Conservation (phyloP, 2,329 filamentous ascomycete genomes). For the Chaetomium globosum region DNA sequence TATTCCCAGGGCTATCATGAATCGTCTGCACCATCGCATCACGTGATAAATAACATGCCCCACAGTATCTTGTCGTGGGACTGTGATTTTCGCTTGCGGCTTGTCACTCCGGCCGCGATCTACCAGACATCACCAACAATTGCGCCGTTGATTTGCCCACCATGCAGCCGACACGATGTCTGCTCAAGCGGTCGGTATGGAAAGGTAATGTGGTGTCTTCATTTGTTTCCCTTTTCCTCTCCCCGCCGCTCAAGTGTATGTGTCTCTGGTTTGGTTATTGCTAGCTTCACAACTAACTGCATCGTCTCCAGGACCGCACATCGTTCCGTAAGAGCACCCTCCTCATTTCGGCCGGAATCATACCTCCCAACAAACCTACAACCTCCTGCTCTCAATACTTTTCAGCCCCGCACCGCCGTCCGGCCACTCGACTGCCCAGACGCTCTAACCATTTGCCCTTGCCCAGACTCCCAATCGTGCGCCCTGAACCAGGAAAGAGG, state of each 20-base stretch:
- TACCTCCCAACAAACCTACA: not conserved
- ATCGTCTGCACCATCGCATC: not conserved
- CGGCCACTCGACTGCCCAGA: slow-evolving; percentile 12
- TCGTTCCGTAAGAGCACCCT: slow-evolving; percentile 54
- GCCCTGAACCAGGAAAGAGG: slow-evolving; percentile 62
- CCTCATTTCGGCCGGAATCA: not conserved
- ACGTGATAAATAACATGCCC: not conserved
- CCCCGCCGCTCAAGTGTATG: not conserved
- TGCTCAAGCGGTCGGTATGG: slow-evolving; percentile 80
- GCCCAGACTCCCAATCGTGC: slow-evolving; percentile 64
- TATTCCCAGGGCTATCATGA: no score
- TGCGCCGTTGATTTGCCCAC: slow-evolving; percentile 26
- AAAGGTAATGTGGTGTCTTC: slow-evolving; percentile 64
- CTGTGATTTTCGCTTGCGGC: not conserved
- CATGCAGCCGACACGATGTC: slow-evolving; percentile 70
- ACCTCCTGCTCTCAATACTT: not conserved
- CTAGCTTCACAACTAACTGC: slow-evolving; percentile 31
- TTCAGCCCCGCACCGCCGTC: not conserved
- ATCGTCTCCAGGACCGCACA: slow-evolving; percentile 50
- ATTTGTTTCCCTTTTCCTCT: slow-evolving; percentile 10
- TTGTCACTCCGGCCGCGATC: not conserved
- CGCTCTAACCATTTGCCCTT: slow-evolving; percentile 17
- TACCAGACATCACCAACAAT: not conserved
- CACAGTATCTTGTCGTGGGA: not conserved
- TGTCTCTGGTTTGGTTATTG: not conserved